A percentile compares a stretch with the other conserved stretches of the same genome.
Evolutionary conservation across 306 rosid species (phyloP).

Genomic region (Fragaria ananassa): DNA sequence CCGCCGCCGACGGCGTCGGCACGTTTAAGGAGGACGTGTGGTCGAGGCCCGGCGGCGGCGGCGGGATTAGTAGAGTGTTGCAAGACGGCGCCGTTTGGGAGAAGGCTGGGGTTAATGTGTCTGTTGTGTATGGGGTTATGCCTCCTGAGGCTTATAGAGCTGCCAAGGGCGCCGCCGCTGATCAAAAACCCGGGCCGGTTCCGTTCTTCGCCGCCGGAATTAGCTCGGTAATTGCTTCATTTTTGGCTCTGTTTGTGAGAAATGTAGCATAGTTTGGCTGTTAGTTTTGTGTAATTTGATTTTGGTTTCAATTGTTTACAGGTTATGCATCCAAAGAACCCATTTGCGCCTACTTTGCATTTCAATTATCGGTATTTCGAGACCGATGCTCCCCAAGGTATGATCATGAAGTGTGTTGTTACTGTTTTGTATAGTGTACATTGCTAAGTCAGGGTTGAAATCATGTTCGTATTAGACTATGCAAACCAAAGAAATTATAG

Average conservation of each 20-base stretch:
- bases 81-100: slow-evolving; percentile 94
- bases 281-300: not conserved
- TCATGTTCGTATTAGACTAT: not conserved
- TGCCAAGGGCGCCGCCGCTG: slow-evolving; percentile 52
- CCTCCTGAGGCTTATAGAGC: slow-evolving; percentile 98
- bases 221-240: slow-evolving; percentile 53
- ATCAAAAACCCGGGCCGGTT: slow-evolving; percentile 80
- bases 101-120: slow-evolving; percentile 97
- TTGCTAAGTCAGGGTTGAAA: not conserved
- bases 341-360: slow-evolving; percentile 93
- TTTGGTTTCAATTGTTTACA: slow-evolving; percentile 25
- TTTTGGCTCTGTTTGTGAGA: not conserved
- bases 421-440: not conserved
- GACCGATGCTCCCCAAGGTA: slow-evolving; percentile 89
- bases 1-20: slow-evolving; percentile 73
- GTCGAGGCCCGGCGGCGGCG: slow-evolving; percentile 98
- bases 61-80: slow-evolving; percentile 93
- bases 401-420: not conserved
- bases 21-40: slow-evolving; percentile 88
- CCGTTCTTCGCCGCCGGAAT: slow-evolving; percentile 96
- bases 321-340: slow-evolving; percentile 97
- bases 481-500: not conserved
- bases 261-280: not conserved
- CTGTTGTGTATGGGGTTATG: slow-evolving; percentile 93
- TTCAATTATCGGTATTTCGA: slow-evolving; percentile 96